Evolutionary conservation across 179 eudicot species (phyloP), one percentile per base, ranked within the genome.

Genomic region (Gypsophila paniculata): DNA sequence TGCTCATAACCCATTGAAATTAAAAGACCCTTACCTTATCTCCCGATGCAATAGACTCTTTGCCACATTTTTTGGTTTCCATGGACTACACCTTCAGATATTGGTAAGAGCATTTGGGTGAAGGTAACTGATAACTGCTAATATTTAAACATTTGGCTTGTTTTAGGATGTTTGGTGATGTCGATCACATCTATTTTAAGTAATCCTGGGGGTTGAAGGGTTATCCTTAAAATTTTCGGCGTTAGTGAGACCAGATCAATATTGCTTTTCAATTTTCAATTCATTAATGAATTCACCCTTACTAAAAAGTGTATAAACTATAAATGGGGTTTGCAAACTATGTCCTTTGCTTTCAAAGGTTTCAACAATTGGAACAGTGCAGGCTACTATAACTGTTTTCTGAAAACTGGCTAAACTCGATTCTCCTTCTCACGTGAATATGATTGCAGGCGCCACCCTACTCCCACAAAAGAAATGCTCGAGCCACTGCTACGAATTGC

Each of bases 391-490:
- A 61, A 48, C 49, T 13, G 13, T 48, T 46, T 19, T 68, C 38
- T 32, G 23, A 21, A 64, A 44, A 17, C 34, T 25, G n/a, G n/a
- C n/a, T n/a, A n/a, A 49, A 60, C 32, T 29, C 46, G 19, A 38
- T 13, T 55, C 42, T 38, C 25, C 64, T n/a, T n/a, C 65, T 18
- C 52, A 44, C 42, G 52, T 69, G 44, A 44, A 11, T 49, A 29
- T 75, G 32, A 54, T 76, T 77, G 74, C 84, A 94, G 99, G 82
- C 96, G 99, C 57, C 99, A 94, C 81, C 99, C 99, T 55, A 87
- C 80, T 82, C 99, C 99, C 76, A 91, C 97, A 19, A 87, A 84
- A 77, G 99, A 91, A 81, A 94, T 94, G 99, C 92, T 94, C 72
- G 97, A 94, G 75, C 99, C 99, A 65, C 83, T 94, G 80, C 74